Evolutionary conservation across 495 filamentous ascomycete species (phyloP), one percentile per base, ranked within the genome.

Genomic region (Aspergillus cristatus): DNA sequence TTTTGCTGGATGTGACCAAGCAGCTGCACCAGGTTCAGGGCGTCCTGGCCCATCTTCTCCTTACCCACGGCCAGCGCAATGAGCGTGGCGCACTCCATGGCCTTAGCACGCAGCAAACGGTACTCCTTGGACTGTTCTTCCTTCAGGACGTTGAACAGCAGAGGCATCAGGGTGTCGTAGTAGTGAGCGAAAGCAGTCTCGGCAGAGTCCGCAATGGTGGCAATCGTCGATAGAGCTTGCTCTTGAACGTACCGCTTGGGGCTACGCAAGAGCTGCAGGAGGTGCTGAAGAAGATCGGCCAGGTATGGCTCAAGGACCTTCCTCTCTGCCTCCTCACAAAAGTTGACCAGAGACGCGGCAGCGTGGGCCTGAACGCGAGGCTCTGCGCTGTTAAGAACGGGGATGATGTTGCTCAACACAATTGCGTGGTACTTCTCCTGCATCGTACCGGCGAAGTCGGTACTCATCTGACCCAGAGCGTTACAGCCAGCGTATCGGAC

Each of bases 381-480:
- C 59, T 97, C 90, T 2, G 84, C 72, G 1, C 87, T 89, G 48
- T 87, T 74, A 11, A 99, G 74, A 1, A 97, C 93, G 3, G 89
- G 89, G 39, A 97, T 87, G 32, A 99, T 94, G 45, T 85, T 85
- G 37, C 76, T 82, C 32, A 99, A 69, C 1, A 96, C 86, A 28
- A 79, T 67, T 32, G 80, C 72, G 51, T 93, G 89, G 60, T 90
- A 94, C 50, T 95, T 90, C 48, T 89, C 82, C 58, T 99, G 93
- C 93, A 99, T 97, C 10, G 84, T 94, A 1, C 88, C 90, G 20
- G 93, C 91, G 57, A 99, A 99, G 59, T 99, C 93, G 7, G 93
- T 99, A 61, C 93, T 97, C 93, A 99, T 99, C 58, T 99, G 93
- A 11, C 93, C 93, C 16, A 99, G 69, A n/a, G 93, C 93, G 55